Percentiles rank a stretch among this genome's conserved stretches.
Evolutionary conservation across 345 rosid species (phyloP).

Genomic region (Brassica juncea): DNA sequence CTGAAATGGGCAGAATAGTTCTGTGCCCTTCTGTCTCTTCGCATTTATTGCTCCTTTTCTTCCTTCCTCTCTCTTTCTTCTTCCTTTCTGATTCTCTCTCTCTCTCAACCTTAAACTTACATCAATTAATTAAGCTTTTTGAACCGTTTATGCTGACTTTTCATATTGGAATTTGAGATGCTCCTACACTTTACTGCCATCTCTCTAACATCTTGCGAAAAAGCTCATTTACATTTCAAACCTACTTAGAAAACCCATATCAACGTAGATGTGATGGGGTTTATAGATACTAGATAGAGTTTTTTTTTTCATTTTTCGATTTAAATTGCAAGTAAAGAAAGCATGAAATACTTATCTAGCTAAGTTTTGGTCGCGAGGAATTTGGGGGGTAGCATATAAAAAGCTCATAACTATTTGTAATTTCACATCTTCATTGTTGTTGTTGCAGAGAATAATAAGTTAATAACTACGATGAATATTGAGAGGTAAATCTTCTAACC

Average conservation of each 20-base stretch:
- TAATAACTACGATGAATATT: background rate
- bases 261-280: constrained; percentile 33
- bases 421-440: background rate
- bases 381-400: background rate
- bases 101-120: constrained; percentile 34
- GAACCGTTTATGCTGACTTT: constrained; percentile 40
- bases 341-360: background rate
- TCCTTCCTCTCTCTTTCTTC: background rate
- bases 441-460: background rate
- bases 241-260: constrained; percentile 30
- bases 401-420: background rate
- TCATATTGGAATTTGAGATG: constrained; percentile 21
- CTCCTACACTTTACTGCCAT: constrained; percentile 20
- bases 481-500: background rate
- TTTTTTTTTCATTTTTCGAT: background rate
- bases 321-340: background rate
- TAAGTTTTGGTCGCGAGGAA: background rate
- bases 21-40: constrained; percentile 49
- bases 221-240: constrained; percentile 29
- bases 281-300: constrained; percentile 24
- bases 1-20: constrained; percentile 44
- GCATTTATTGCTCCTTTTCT: constrained; percentile 41
- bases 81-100: constrained; percentile 6
- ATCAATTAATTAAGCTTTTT: constrained; percentile 36
- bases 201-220: constrained; percentile 16